These are phyloP conservation scores for Lecanosticta acicola DNA, from an alignment of 2,329 filamentous ascomycete genomes.

Conservation along the genomic window DNA sequence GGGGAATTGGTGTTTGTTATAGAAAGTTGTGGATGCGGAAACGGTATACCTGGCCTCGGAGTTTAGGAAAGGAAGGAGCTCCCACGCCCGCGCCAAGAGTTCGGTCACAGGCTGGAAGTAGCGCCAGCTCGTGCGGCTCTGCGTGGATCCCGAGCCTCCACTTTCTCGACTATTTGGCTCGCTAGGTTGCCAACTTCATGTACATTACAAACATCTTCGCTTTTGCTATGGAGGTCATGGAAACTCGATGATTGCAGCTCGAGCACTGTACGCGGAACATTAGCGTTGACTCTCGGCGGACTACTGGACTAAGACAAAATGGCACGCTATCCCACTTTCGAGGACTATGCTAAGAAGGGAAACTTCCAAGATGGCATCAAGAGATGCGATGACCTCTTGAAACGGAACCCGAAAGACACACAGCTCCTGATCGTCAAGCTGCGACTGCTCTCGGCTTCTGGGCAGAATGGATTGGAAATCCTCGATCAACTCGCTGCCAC, in stretches of 20 bases:
- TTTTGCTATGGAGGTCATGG: too few relatives aligned
- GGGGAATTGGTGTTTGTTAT: too few relatives aligned
- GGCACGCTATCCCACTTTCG: slow-evolving; percentile 32
- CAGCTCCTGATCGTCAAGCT: slow-evolving; percentile 29
- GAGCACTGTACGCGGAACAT: too few relatives aligned
- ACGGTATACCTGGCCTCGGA: background rate
- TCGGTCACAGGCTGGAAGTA: too few relatives aligned
- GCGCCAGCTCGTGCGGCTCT: too few relatives aligned
- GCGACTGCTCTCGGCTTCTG: slow-evolving; percentile 24
- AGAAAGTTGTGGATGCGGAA: background rate
- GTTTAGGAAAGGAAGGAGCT: background rate
- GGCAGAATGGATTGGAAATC: slow-evolving; percentile 17
- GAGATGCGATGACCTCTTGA: slow-evolving; percentile 30
- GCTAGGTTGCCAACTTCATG: too few relatives aligned
- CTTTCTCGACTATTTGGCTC: background rate
- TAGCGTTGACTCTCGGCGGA: too few relatives aligned
- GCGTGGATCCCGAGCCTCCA: too few relatives aligned
- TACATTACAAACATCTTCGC: too few relatives aligned
- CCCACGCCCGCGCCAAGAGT: background rate
- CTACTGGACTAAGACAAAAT: slow-evolving; percentile 16
- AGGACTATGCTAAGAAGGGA: slow-evolving; percentile 27
- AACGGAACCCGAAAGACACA: slow-evolving; percentile 26
- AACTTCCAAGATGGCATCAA: slow-evolving; percentile 30
- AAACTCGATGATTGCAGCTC: too few relatives aligned
- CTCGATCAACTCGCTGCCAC: slow-evolving; percentile 23